Percentiles rank a stretch among this genome's conserved stretches.
Conservation (phyloP, 345 rosid genomes). For the Streptanthus diversifolius region DNA sequence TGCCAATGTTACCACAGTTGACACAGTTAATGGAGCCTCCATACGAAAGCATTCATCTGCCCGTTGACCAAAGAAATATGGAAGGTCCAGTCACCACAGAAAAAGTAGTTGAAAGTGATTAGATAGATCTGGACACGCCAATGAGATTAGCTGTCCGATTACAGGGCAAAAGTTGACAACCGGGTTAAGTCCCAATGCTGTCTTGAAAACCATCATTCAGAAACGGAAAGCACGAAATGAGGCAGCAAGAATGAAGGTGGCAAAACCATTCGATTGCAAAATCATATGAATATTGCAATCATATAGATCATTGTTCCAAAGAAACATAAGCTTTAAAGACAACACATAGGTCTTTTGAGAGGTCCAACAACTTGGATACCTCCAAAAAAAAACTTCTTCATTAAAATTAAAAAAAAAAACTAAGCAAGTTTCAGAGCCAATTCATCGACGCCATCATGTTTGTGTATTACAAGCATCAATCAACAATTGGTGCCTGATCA, state of each 20-base stretch:
- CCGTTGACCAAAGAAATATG: constrained; percentile 76
- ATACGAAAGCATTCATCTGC: constrained; percentile 73
- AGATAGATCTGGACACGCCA: constrained; percentile 35
- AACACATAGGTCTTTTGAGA: background rate
- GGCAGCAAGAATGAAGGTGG: constrained; percentile 59
- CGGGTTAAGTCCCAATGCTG: constrained; percentile 45
- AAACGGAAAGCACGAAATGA: constrained; percentile 85
- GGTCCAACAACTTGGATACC: background rate
- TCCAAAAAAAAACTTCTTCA: too few relatives aligned
- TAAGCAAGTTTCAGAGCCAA: background rate
- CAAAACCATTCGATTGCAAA: too few relatives aligned
- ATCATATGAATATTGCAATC: too few relatives aligned
- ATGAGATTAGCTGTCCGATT: constrained; percentile 55
- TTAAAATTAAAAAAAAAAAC: background rate
- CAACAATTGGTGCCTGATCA: background rate
- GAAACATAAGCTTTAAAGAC: background rate
- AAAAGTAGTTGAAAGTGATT: constrained; percentile 81
- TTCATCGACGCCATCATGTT: background rate
- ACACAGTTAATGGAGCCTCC: constrained; percentile 65
- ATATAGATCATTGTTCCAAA: background rate
- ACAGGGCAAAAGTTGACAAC: constrained; percentile 48
- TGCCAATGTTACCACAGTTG: constrained; percentile 41
- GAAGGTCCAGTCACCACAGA: constrained; percentile 80
- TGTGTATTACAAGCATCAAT: background rate
- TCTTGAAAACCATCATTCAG: constrained; percentile 66